Percentiles rank a stretch among this genome's conserved stretches.
Conservation (phyloP, 768 basidiomycete genomes). For the Mycena epipterygia region DNA sequence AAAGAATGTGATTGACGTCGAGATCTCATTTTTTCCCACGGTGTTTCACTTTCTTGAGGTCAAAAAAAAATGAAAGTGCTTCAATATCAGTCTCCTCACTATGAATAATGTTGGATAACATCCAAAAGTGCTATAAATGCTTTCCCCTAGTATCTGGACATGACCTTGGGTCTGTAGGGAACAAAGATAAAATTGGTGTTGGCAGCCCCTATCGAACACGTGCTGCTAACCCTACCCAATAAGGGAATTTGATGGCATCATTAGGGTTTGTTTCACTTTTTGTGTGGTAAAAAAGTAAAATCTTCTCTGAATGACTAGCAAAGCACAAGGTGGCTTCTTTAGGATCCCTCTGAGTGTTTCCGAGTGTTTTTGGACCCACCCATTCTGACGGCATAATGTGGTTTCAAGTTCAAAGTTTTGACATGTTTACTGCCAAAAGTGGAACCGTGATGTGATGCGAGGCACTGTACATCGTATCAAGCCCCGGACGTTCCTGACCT, state of each 20-base stretch:
- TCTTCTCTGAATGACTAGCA: not conserved
- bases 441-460: no score
- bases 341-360: not conserved
- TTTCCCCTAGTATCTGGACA: not conserved
- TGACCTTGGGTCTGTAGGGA: not conserved
- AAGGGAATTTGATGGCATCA: not conserved
- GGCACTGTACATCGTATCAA: no score
- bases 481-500: no score
- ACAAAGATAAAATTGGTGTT: not conserved
- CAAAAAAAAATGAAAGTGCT: not conserved
- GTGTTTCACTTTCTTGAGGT: constrained; percentile 1
- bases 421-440: not conserved
- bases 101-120: not conserved
- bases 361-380: not conserved
- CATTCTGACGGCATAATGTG: not conserved
- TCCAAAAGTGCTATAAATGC: not conserved
- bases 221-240: not conserved
- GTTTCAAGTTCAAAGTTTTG: not conserved
- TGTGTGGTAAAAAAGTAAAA: not conserved
- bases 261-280: constrained; percentile 15
- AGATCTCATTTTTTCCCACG: constrained; percentile 16
- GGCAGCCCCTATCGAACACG: not conserved
- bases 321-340: not conserved
- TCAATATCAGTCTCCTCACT: not conserved
- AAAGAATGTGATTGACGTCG: constrained; percentile 9